Base-by-base conservation (phyloP, 257 asterid species). In the Orobanche coerulescens region DNA sequence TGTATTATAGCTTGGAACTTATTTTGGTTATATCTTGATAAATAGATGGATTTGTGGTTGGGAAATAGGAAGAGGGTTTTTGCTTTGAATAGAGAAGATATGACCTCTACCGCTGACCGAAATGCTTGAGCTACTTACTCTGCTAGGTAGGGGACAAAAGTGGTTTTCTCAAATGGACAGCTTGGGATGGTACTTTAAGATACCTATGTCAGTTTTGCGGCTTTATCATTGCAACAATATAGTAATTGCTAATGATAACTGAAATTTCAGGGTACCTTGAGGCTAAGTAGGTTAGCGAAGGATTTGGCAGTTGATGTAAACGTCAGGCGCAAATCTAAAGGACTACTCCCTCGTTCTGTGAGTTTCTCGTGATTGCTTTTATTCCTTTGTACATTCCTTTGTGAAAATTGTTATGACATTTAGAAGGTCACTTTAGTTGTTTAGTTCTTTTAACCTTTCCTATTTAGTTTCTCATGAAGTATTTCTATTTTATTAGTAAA, bases 261-360 rank as follows among this genome's bases (percentile, higher is more conserved):
- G 39, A 22, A 70, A 65, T 39, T 68, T 64, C 82, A 91, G 96
- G 98, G 96, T 33, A 65, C 96, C 57, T 26, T 88, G 81, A 91
- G 84, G 81, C 81, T 91, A 36, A 61, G 69, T 61, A 82, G 98
- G 84, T 55, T 91, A 64, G 94, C 94, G 2, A 91, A 78, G 81
- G 84, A 83, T 66, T 66, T 84, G 73, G 92, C 92, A 4, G 88
- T 79, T 33, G 81, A 70, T 50, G 94, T 91, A 59, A 91, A 88
- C 75, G 70, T 76, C 80, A 91, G 84, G 66, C 96, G 94, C 67
- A 82, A 65, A 78, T 78, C 86, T 67, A 88, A 66, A 81, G 96
- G 98, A 68, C 77, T 91, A 71, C 88, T 91, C 39, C 96, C 98
- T 65, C 96, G 98, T 28, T 82, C 94, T 28, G 98, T 91, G 78